phyloP scores from a whole-genome alignment of 768 basidiomycete genomes.

The Suillus discolor region DNA sequence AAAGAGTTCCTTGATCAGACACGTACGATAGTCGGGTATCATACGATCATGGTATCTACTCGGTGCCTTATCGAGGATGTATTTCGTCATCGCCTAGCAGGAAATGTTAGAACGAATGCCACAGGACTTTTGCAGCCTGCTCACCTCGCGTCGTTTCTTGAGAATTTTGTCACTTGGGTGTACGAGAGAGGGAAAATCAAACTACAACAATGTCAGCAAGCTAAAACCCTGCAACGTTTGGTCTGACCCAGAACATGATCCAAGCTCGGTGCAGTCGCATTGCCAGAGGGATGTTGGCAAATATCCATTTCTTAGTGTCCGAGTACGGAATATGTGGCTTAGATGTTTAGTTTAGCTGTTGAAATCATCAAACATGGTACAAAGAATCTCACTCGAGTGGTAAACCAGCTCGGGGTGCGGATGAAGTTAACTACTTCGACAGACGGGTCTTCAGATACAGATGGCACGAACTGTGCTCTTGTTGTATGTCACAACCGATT shows the following conservation, averaged over 20 bases:
- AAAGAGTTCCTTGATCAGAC: neutral
- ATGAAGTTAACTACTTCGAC: constrained; percentile 58
- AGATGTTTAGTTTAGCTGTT: constrained; percentile 34
- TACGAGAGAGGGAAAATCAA: constrained; percentile 20
- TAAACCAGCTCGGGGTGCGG: constrained; percentile 64
- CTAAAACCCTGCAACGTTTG: neutral
- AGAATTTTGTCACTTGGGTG: constrained; percentile 13
- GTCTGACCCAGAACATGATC: constrained; percentile 51
- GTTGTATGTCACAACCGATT: constrained; percentile 12
- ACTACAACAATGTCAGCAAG: constrained; percentile 13
- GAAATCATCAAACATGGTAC: neutral
- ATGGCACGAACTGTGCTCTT: constrained; percentile 65
- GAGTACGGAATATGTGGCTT: constrained; percentile 40
- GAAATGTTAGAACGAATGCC: neutral
- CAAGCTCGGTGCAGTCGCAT: constrained; percentile 54
- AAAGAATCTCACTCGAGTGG: constrained; percentile 45
- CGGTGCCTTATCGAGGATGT: constrained; percentile 52
- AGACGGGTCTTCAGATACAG: constrained; percentile 51
- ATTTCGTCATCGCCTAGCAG: constrained; percentile 41
- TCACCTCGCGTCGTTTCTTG: constrained; percentile 19
- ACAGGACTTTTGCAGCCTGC: neutral
- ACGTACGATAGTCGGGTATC: constrained; percentile 55
- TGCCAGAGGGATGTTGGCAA: constrained; percentile 52
- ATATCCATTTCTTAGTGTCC: constrained; percentile 49
- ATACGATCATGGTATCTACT: constrained; percentile 48